Evolutionary conservation across 371 early-diverging fungal genomes (phyloP).

Genomic region (Apophysomyces elegans): DNA sequence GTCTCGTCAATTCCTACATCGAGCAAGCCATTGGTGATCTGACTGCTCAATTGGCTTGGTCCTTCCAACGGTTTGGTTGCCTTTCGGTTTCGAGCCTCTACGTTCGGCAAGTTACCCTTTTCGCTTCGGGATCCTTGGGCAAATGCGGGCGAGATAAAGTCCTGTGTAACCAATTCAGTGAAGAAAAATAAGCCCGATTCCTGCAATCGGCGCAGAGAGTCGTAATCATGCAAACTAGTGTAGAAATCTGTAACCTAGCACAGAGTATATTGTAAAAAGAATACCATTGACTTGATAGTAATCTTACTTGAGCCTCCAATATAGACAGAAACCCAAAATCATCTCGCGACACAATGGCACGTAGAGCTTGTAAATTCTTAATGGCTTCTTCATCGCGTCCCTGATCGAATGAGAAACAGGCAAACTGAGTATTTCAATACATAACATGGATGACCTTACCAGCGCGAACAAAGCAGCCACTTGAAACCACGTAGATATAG

Average conservation of each 20-base stretch:
- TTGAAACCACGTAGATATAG: slow-evolving; percentile 38
- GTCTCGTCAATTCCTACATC: slow-evolving; percentile 4
- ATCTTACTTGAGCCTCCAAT: slow-evolving; percentile 34
- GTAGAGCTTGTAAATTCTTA: slow-evolving; percentile 21
- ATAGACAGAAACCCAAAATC: slow-evolving; percentile 35
- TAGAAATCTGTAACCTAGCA: slow-evolving; percentile 32
- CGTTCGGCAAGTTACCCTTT: neutral
- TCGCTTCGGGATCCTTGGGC: neutral
- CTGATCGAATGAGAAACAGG: slow-evolving; percentile 9
- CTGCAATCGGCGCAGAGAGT: slow-evolving; percentile 17
- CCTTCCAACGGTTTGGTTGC: slow-evolving; percentile 24
- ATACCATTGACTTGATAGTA: neutral
- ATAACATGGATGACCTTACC: slow-evolving; percentile 14
- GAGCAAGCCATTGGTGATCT: slow-evolving; percentile 11
- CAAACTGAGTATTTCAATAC: no score
- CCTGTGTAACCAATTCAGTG: slow-evolving; percentile 23
- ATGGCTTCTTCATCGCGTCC: slow-evolving; percentile 41
- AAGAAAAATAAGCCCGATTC: slow-evolving; percentile 20
- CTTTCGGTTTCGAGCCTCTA: slow-evolving; percentile 12
- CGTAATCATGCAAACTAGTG: slow-evolving; percentile 40
- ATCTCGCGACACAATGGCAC: slow-evolving; percentile 16
- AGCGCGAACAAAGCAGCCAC: slow-evolving; percentile 40
- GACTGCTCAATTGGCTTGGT: slow-evolving; percentile 25
- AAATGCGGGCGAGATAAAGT: slow-evolving; percentile 27
- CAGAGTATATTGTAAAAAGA: neutral